phyloP scores from a whole-genome alignment of 139 green algal genomes.

The Coccomyxa sp. region DNA sequence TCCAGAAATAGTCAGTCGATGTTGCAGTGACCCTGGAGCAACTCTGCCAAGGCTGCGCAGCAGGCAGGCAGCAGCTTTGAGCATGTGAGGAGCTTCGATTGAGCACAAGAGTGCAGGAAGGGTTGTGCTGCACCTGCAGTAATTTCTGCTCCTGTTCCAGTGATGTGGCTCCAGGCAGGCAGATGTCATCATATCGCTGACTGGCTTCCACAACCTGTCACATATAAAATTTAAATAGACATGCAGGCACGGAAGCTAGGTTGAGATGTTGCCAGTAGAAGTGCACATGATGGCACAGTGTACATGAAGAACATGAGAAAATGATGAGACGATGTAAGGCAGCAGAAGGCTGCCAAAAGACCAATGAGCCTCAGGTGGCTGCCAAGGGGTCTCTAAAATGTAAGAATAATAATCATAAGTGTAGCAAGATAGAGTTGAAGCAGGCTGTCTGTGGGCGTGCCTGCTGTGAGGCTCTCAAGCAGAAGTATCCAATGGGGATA shows the following conservation, averaged over 20 bases:
- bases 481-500: constrained; percentile 65
- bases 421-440: too few relatives aligned
- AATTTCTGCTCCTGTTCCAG: neutral
- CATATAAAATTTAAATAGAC: neutral
- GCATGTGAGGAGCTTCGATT: neutral
- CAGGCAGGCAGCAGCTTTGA: neutral
- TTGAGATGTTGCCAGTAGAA: too few relatives aligned
- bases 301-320: too few relatives aligned
- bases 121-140: neutral
- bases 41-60: too few relatives aligned
- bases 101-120: neutral
- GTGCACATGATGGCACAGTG: too few relatives aligned
- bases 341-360: too few relatives aligned
- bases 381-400: too few relatives aligned
- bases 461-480: constrained; percentile 26
- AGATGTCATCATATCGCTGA: constrained; percentile 56
- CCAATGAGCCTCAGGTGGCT: too few relatives aligned
- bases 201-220: constrained; percentile 44
- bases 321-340: too few relatives aligned
- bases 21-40: too few relatives aligned
- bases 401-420: too few relatives aligned
- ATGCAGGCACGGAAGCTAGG: neutral
- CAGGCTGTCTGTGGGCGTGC: neutral
- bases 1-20: too few relatives aligned
- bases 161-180: constrained; percentile 15